A percentile compares a stretch with the other conserved stretches of the same genome.
phyloP scores from a whole-genome alignment of 2,329 filamentous ascomycete species.

The Ramularia collo-cygni region DNA sequence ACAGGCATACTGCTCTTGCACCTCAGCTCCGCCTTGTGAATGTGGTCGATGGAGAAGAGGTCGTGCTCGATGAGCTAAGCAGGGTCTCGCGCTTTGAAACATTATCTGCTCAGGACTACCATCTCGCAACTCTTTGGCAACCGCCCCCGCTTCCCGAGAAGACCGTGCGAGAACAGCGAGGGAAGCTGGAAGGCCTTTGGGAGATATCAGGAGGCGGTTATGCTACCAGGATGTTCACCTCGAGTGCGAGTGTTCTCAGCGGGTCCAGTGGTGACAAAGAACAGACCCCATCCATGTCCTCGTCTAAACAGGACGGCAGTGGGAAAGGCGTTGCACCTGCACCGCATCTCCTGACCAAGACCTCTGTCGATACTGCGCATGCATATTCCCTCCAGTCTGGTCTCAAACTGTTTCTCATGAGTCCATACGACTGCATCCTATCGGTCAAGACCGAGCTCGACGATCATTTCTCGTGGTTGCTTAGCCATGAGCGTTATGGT shows the following conservation, averaged over 20 bases:
- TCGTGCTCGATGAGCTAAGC: conserved; percentile 78
- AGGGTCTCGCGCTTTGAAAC: conserved; percentile 75
- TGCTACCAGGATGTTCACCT: conserved; percentile 79
- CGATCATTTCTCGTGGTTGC: conserved; percentile 79
- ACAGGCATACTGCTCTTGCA: conserved; percentile 70
- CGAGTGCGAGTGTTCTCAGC: conserved; percentile 65
- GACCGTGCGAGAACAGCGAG: conserved; percentile 52
- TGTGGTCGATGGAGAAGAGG: conserved; percentile 70
- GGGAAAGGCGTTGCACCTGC: conserved; percentile 24
- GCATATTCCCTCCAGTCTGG: conserved; percentile 49
- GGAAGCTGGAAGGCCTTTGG: conserved; percentile 81
- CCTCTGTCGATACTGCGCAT: conserved; percentile 30
- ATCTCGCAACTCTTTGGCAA: conserved; percentile 75
- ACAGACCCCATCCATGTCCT: conserved; percentile 26
- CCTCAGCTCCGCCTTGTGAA: conserved; percentile 91
- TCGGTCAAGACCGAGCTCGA: conserved; percentile 78
- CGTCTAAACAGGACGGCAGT: conserved; percentile 31
- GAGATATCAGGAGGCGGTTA: conserved; percentile 65
- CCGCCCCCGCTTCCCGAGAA: conserved; percentile 57
- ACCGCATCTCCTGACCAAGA: conserved; percentile 19
- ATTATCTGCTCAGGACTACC: conserved; percentile 83
- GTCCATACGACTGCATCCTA: conserved; percentile 92
- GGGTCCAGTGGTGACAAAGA: conserved; percentile 32
- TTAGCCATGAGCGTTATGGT: conserved; percentile 73
- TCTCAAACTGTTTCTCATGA: conserved; percentile 87